Evolutionary conservation across 1,284 basidiomycete genomes (phyloP), one percentile per base, ranked within the genome.

Genomic region (Ganoderma lingzhi): DNA sequence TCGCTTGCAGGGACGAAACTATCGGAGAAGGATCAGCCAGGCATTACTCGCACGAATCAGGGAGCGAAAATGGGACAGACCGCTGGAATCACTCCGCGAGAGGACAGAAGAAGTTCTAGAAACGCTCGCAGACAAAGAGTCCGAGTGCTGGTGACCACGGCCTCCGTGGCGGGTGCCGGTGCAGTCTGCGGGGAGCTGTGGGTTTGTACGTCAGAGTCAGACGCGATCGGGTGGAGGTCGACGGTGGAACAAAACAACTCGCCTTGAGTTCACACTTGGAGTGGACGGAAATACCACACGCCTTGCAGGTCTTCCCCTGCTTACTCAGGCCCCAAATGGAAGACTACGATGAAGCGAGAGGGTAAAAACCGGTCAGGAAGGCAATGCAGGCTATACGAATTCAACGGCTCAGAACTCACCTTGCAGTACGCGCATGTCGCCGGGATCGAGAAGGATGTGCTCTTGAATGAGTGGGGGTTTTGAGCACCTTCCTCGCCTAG

Each of bases 311-410:
- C 80, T 94, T 93, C 37, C 94, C 94, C 76, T 94, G 92, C 78
- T 93, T 94, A 77, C 88, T 92, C 45, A 95, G 81, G 30, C 94
- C 94, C 94, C 94, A 95, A 32, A 96, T 94, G 2, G 90, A 91
- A 4, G 90, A 85, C 91, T 94, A 63, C 12, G 65, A 48, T 23
- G 32, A 42, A 9, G 30, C 6, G 39, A 39, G 35, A 23, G 32
- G 19, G 17, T n/a, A 55, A 45, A 45, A n/a, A n/a, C 42, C 37
- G 55, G 19, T 44, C 37, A 60, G 23, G 23, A 30, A 41, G 32
- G 28, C 23, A 28, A 19, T 10, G 8, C 41, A 30, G 6, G 53
- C 30, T 5, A 19, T 35, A 15, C 30, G 45, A 30, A 48, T 37
- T 41, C 30, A 59, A 63, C 62, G 48, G 51, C 48, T 37, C 58